Evolutionary conservation across 148 eudicot genomes (phyloP), one percentile per base, ranked within the genome.

Genomic region (Oxyria digyna): DNA sequence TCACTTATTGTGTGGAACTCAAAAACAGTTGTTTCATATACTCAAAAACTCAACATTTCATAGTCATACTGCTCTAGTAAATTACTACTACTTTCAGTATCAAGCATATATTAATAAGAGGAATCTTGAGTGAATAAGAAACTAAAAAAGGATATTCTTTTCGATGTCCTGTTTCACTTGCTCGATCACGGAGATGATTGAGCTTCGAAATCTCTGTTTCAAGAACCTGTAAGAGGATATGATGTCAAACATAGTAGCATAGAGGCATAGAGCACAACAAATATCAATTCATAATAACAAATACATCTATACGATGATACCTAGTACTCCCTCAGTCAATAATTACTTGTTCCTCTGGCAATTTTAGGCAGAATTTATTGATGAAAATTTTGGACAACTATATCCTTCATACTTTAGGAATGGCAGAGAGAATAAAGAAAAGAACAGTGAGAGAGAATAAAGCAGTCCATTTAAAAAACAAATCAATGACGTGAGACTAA

Each of bases 111-210:
- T 18, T 29, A 27, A 18, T 11, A 59, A 13, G 21, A 27, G 18
- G 38, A 27, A 29, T 31, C 65, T 59, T 59, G 38, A 59, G 37
- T 29, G 9, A 66, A 35, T 8, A 76, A 49, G 10, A 29, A 31
- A 55, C 18, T 14, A 59, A 59, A 13, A 31, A 90, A 95, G 97
- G 99, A 95, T 95, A 95, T 95, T 88, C 89, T 49, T 88, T 95
- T 52, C 78, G 80, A 40, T 79, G 97, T 68, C 97, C 99, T 80
- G 84, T 82, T 82, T 88, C 91, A 81, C 89, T 87, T 40, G 99
- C 96, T 71, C 82, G 85, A 73, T 91, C 99, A 62, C 91, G 83
- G 32, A 95, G 91, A 81, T 88, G 82, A 81, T 82, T 95, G 52
- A 95, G 94, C 81, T 78, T 83, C 84, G 71, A 68, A 27, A 85